Evolutionary conservation across 2,329 filamentous ascomycete genomes (phyloP).

Genomic region (Pseudofabraea citricarpa): DNA sequence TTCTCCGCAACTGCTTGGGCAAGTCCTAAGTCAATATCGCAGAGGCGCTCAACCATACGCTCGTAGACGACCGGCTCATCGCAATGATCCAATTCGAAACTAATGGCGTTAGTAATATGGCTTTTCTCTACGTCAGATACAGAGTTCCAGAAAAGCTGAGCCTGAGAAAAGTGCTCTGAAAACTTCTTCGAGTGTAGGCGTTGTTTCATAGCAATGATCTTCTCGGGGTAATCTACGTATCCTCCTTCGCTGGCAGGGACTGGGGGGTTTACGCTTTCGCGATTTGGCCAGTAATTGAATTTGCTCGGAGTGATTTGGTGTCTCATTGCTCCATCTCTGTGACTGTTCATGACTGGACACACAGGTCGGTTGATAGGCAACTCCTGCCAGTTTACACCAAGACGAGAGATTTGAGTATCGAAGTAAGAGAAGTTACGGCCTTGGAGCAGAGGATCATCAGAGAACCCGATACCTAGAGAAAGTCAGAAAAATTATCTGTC

Average conservation of each 20-base stretch:
- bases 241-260: slow-evolving; percentile 57
- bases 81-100: slow-evolving; percentile 76
- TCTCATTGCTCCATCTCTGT: slow-evolving; percentile 68
- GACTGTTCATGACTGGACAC: slow-evolving; percentile 70
- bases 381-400: slow-evolving; percentile 73
- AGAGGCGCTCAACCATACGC: slow-evolving; percentile 60
- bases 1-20: slow-evolving; percentile 65
- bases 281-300: slow-evolving; percentile 78
- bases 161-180: slow-evolving; percentile 71
- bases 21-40: slow-evolving; percentile 67
- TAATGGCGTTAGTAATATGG: slow-evolving; percentile 56
- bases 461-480: slow-evolving; percentile 62
- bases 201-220: slow-evolving; percentile 64
- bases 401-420: slow-evolving; percentile 64
- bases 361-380: slow-evolving; percentile 73
- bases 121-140: slow-evolving; percentile 60
- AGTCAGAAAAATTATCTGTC: not conserved
- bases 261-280: slow-evolving; percentile 59
- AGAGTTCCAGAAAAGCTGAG: slow-evolving; percentile 80
- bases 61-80: slow-evolving; percentile 74
- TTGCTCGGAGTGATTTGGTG: slow-evolving; percentile 70
- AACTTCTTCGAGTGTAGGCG: slow-evolving; percentile 70
- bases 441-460: slow-evolving; percentile 69
- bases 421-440: slow-evolving; percentile 67
- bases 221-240: slow-evolving; percentile 64